Evolutionary conservation across 768 basidiomycete genomes (phyloP), one percentile per base, ranked within the genome.

Genomic region (Kwoniella bestiolae): DNA sequence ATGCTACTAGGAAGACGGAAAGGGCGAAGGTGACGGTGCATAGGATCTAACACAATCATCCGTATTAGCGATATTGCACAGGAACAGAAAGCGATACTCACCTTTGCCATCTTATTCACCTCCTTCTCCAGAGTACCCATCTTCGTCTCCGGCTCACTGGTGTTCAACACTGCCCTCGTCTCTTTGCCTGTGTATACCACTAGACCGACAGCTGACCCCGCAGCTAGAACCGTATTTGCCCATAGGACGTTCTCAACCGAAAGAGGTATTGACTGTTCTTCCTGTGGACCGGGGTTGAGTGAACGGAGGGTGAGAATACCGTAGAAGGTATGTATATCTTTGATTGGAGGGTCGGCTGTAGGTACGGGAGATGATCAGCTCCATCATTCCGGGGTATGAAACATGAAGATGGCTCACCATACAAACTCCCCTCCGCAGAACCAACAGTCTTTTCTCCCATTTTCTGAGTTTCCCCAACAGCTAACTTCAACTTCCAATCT

Each of bases 121-220:
- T 99, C 96, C 53, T 92, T 74, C 82, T 99, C 96, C 60, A 98
- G 79, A 51, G 94, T 77, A 3, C 96, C 96, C 50, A 91, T 87
- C 80, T 99, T 99, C 1, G 94, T 98, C 71, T 89, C 90, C 0
- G 96, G 94, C 81, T 95, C 93, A 72, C 91, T 94, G 3, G 96
- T 99, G 72, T 99, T 99, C 92, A 99, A 93, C 25, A 97, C 95
- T 1, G 96, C 96, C 60, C 96, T 85, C 6, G 95, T 98, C 80
- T 99, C 94, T 0, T 89, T 82, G 0, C 96, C 96, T 2, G 96
- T 98, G 79, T 97, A 99, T 3, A 96, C 85, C 23, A 99, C 88
- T 60, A 98, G 89, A 3, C 94, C 94, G 41, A 98, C 86, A 0
- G 92, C 94, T 25, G 89, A 89, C 1, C 95, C 96, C 0, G 96